phyloP scores from a whole-genome alignment of 2,329 filamentous ascomycete genomes.

The Penicillium palitans region DNA sequence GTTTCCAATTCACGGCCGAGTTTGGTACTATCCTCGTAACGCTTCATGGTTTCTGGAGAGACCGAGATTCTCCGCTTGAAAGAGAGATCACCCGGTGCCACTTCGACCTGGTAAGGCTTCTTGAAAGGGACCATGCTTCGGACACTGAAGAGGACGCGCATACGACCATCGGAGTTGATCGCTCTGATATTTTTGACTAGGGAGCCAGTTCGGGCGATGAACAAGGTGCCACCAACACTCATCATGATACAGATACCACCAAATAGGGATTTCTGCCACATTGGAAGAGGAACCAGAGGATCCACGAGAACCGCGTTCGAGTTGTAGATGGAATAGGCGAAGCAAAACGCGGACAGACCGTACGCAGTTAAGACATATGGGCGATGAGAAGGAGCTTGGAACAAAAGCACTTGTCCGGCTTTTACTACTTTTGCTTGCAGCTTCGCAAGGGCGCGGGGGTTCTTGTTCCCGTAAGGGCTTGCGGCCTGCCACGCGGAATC shows the following conservation, averaged over 20 bases:
- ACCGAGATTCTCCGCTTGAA: constrained; percentile 35
- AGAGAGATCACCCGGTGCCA: constrained; percentile 24
- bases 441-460: constrained; percentile 31
- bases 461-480: constrained; percentile 13
- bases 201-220: constrained; percentile 58
- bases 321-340: constrained; percentile 54
- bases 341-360: constrained; percentile 55
- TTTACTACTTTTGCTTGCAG: constrained; percentile 51
- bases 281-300: constrained; percentile 53
- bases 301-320: constrained; percentile 53
- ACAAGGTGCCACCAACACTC: constrained; percentile 60
- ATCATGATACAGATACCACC: constrained; percentile 61
- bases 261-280: constrained; percentile 61
- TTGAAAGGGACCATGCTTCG: constrained; percentile 41
- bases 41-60: constrained; percentile 28
- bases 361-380: constrained; percentile 64
- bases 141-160: constrained; percentile 38
- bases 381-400: constrained; percentile 64
- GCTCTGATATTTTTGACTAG: constrained; percentile 61
- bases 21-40: constrained; percentile 22
- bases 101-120: constrained; percentile 38
- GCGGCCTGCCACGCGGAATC: constrained; percentile 15
- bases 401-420: constrained; percentile 57
- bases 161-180: constrained; percentile 39
- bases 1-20: constrained; percentile 14